Evolutionary conservation across 768 basidiomycete genomes (phyloP).

Genomic region (Lactarius evosmus): DNA sequence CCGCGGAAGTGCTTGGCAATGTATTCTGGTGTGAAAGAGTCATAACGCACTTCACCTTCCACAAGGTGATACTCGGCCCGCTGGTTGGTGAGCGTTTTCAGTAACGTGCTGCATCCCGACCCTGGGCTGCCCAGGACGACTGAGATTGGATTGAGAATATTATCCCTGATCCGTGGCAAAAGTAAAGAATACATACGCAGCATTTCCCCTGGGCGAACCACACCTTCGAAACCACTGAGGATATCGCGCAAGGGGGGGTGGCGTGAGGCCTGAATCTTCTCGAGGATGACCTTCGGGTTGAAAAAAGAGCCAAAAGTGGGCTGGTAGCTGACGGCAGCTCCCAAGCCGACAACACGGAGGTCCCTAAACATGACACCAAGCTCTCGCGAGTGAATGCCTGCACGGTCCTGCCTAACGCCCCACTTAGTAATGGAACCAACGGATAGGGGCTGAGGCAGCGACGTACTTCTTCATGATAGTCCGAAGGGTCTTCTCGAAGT

Average conservation of each 20-base stretch:
- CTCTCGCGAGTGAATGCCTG: conserved; percentile 49
- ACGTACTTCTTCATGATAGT: conserved; percentile 30
- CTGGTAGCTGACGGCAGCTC: conserved; percentile 52
- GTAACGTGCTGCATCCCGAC: conserved; percentile 79
- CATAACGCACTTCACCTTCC: conserved; percentile 70
- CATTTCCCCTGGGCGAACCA: conserved; percentile 64
- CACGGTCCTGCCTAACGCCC: conserved; percentile 43
- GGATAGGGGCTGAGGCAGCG: not conserved
- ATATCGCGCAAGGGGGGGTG: conserved; percentile 63
- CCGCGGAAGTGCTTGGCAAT: conserved; percentile 67
- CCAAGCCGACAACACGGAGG: conserved; percentile 58
- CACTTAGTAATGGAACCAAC: not conserved
- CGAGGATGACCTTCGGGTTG: conserved; percentile 47
- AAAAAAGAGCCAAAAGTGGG: conserved; percentile 61
- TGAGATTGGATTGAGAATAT: conserved; percentile 30
- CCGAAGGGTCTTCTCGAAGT: conserved; percentile 34
- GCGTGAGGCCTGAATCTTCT: conserved; percentile 43
- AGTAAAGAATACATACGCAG: conserved; percentile 47
- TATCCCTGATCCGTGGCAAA: not conserved
- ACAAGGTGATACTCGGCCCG: conserved; percentile 64
- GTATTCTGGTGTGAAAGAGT: conserved; percentile 65
- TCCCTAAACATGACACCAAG: conserved; percentile 61
- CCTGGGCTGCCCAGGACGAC: conserved; percentile 86
- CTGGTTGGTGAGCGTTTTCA: conserved; percentile 79
- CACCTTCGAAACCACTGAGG: conserved; percentile 51